Evolutionary conservation across 2,329 filamentous ascomycete genomes (phyloP), one percentile per base, ranked within the genome.

Genomic region (Stemphylium vesicarium): DNA sequence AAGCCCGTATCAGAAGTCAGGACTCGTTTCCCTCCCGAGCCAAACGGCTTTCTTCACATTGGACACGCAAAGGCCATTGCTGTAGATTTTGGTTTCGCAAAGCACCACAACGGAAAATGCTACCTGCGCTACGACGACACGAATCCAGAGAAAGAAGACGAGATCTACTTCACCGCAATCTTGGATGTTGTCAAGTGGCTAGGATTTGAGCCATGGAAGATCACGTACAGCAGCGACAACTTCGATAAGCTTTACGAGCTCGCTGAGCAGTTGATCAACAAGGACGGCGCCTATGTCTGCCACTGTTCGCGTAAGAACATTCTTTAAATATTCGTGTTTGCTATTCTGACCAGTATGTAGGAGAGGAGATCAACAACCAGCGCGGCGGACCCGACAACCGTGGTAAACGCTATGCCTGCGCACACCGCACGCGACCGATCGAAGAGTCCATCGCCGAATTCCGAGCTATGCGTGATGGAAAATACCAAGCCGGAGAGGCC

Each of bases 21-120:
- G 49, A 79, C 80, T 9, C 80, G 80, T 48, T 82, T 82, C 56
- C 80, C 80, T 0, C 80, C 80, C 24, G 80, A 82, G 77, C 95
- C 95, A 42, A 98, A 98, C 75, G 95, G 94, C 50, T 97, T 89
- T 74, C 84, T 97, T 9, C 93, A 97, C 72, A 90, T 98, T 65
- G 94, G 94, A 16, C 95, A 98, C 73, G 90, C 90, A 62, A 98
- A 98, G 80, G 94, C 95, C 18, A 97, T 98, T 74, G 89, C 92
- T 0, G 87, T 98, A 75, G 97, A 98, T 78, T 98, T 98, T 78
- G 94, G 94, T 6, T 98, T 97, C 74, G 94, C 95, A 12, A 86
- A 85, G 70, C 87, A 88, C 70, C 90, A 96, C 72, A 89, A 89
- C 32, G 94, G 94, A 54, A 81, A 88, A 58, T 90, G 86, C 75